Evolutionary conservation across 2,329 filamentous ascomycete species (phyloP).

Genomic region (Xylaria multiplex): DNA sequence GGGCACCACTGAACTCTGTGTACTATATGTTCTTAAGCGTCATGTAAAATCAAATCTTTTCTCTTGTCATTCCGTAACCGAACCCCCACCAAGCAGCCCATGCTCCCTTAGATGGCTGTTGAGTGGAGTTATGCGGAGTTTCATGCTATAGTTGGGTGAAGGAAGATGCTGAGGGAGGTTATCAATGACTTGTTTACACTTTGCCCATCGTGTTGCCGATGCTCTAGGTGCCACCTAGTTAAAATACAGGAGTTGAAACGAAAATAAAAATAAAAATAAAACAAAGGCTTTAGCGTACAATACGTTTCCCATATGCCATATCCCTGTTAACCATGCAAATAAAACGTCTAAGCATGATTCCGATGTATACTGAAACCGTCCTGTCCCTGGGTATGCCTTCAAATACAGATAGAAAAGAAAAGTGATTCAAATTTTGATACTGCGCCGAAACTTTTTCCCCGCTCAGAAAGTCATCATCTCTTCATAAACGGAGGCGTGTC

Average conservation of each 20-base stretch:
- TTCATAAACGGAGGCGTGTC: slow-evolving; percentile 44
- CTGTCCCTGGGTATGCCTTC: slow-evolving; percentile 19
- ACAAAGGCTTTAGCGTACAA: slow-evolving; percentile 23
- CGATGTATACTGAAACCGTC: slow-evolving; percentile 10
- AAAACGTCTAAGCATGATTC: slow-evolving; percentile 25
- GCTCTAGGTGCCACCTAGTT: slow-evolving; percentile 19
- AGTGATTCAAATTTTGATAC: not conserved
- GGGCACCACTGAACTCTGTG: not conserved
- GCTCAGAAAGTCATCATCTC: slow-evolving; percentile 36
- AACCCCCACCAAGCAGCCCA: slow-evolving; percentile 10
- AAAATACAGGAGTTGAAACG: slow-evolving; percentile 24
- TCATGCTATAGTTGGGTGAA: slow-evolving; percentile 9
- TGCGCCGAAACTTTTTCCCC: not conserved
- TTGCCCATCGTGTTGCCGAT: slow-evolving; percentile 10
- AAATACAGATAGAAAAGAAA: slow-evolving; percentile 6
- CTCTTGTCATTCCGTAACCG: slow-evolving; percentile 13
- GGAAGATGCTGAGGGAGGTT: slow-evolving; percentile 2
- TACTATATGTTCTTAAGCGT: slow-evolving; percentile 5
- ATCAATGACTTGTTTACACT: slow-evolving; percentile 5
- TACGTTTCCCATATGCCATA: slow-evolving; percentile 31
- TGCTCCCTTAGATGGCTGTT: slow-evolving; percentile 5
- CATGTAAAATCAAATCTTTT: slow-evolving; percentile 20
- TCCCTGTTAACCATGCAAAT: slow-evolving; percentile 27
- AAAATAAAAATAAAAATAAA: slow-evolving; percentile 10
- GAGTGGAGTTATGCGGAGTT: not conserved